Evolutionary conservation across 805 yeast species (phyloP).

Genomic region (Cyberlindnera galapagoensis): DNA sequence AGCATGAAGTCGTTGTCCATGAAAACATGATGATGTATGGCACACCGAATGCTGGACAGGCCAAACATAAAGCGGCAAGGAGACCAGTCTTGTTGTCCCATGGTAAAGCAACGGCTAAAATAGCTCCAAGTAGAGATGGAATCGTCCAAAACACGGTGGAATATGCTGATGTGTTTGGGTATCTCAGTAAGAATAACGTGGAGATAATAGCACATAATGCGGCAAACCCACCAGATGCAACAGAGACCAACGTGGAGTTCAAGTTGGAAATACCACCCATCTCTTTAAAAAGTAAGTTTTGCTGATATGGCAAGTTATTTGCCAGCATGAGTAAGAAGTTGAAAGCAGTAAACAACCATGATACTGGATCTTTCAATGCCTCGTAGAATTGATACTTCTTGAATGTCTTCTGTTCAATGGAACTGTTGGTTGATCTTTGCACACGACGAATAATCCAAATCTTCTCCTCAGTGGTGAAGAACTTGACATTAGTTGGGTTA

Average conservation of each 20-base stretch:
- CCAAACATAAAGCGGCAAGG: slow-evolving; percentile 42
- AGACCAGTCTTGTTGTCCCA: slow-evolving; percentile 39
- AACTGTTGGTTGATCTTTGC: slow-evolving; percentile 30
- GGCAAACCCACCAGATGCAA: slow-evolving; percentile 46
- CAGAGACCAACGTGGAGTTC: slow-evolving; percentile 46
- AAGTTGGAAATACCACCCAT: slow-evolving; percentile 39
- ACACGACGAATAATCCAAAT: slow-evolving; percentile 42
- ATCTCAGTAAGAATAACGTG: slow-evolving; percentile 27
- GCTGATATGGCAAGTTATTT: slow-evolving; percentile 48
- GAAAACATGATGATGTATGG: slow-evolving; percentile 33
- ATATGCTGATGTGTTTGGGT: slow-evolving; percentile 33
- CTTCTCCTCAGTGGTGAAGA: slow-evolving; percentile 42
- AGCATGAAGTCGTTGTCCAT: slow-evolving; percentile 29
- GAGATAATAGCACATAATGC: slow-evolving; percentile 34
- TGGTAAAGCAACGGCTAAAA: slow-evolving; percentile 38
- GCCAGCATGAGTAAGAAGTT: slow-evolving; percentile 42
- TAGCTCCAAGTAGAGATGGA: slow-evolving; percentile 40
- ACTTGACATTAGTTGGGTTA: slow-evolving; percentile 47
- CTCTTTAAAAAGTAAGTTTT: slow-evolving; percentile 38
- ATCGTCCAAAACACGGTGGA: slow-evolving; percentile 32
- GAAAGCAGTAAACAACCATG: slow-evolving; percentile 27
- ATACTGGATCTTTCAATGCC: slow-evolving; percentile 36
- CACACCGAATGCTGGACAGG: slow-evolving; percentile 39
- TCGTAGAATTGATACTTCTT: slow-evolving; percentile 38
- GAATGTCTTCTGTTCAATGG: slow-evolving; percentile 38